A percentile compares a stretch with the other conserved stretches of the same genome.
phyloP scores from a whole-genome alignment of 2,329 filamentous ascomycete genomes.

The Coccinonectria pachysandricola region DNA sequence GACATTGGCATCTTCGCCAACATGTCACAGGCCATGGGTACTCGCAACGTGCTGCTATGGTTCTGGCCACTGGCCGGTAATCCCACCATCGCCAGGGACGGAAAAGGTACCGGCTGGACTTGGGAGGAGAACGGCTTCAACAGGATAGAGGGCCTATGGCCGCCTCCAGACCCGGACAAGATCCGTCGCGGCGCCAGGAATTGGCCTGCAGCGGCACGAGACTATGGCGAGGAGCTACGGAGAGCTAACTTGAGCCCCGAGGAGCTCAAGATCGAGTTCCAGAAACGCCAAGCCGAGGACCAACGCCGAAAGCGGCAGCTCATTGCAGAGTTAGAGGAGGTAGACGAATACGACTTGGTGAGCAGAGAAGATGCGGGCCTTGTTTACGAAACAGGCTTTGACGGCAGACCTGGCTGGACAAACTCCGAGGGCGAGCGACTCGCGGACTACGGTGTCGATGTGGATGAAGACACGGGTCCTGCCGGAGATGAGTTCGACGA shows the following conservation, averaged over 20 bases:
- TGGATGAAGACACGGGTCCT: conserved; percentile 46
- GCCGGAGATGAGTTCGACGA: conserved; percentile 24
- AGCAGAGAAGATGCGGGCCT: conserved; percentile 50
- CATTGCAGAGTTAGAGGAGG: conserved; percentile 41
- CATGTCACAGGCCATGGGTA: conserved; percentile 66
- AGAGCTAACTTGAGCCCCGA: conserved; percentile 29
- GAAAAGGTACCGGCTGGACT: conserved; percentile 39
- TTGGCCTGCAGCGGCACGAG: conserved; percentile 30
- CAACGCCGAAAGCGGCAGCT: conserved; percentile 29
- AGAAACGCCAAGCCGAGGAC: conserved; percentile 38
- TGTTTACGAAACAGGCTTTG: conserved; percentile 26
- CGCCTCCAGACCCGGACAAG: conserved; percentile 53
- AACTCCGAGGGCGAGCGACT: conserved; percentile 68
- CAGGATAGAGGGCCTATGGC: conserved; percentile 49
- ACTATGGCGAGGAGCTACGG: conserved; percentile 23
- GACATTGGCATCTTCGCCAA: conserved; percentile 69
- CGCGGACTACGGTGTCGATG: conserved; percentile 70
- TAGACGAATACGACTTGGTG: conserved; percentile 45
- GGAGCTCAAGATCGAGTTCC: conserved; percentile 39
- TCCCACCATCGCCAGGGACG: conserved; percentile 31
- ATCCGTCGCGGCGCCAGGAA: conserved; percentile 31
- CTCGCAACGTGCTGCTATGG: conserved; percentile 55
- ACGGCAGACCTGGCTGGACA: conserved; percentile 46
- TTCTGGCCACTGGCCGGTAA: conserved; percentile 53
- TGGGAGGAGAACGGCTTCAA: conserved; percentile 75